Evolutionary conservation across 129 eudicot species (phyloP), one percentile per base, ranked within the genome.

Genomic region (Ambrosia artemisiifolia): DNA sequence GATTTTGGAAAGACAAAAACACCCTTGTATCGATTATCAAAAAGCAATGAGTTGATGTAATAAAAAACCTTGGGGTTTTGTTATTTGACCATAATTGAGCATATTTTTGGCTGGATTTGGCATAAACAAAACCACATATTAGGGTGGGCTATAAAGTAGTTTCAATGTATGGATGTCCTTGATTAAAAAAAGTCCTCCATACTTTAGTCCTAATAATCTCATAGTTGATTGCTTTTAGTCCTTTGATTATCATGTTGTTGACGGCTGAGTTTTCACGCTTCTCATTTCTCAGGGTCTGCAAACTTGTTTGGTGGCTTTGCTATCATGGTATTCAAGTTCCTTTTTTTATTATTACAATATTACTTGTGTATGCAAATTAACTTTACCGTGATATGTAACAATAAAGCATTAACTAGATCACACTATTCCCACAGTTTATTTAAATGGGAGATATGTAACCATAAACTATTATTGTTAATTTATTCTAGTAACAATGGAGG

Each of bases 261-360:
- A 72, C 50, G 49, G 16, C 62, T 78, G 76, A 72, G 35, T 43
- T 65, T 69, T 72, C 40, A 36, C 69, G 67, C 54, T 48, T 60
- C 42, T 72, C 69, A 63, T 49, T 65, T 74, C 75, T n/a, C 94
- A 95, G 99, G 99, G 99, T 65, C 67, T 95, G 84, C 99, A 88
- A 80, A 95, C 97, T 71, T 95, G 99, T 74, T 82, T 90, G 79
- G 99, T 95, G 69, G 87, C 99, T 24, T 67, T 95, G 46, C 79
- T 95, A 73, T 91, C 99, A 81, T 88, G 99, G 99, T 95, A 95
- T 56, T 83, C 42, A 63, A 18, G 50, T 43, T 62, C 34, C 34
- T 47, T 59, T 47, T 76, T 6, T 69, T 77, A 24, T 24, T 24
- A 24, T 24, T 24, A 24, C 19, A 1, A 32, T 44, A 35, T 60